These are phyloP conservation scores for Dothistroma pini DNA, from an alignment of 2,329 filamentous ascomycete species.

Conservation along the genomic window DNA sequence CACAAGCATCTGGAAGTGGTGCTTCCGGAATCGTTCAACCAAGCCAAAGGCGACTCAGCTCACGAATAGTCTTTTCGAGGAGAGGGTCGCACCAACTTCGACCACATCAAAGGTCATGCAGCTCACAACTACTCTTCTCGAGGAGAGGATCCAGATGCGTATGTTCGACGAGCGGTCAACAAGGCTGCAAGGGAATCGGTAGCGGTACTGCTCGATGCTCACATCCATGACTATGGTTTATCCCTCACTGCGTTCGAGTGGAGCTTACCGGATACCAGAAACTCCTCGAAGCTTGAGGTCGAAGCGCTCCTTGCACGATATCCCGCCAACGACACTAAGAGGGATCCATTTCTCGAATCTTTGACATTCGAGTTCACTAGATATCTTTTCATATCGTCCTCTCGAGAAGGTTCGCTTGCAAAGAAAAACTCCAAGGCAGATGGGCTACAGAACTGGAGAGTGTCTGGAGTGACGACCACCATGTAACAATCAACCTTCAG, in stretches of 20 bases:
- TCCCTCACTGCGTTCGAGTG: constrained; percentile 43
- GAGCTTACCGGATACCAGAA: constrained; percentile 44
- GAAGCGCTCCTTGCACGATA: constrained; percentile 33
- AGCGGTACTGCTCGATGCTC: constrained; percentile 33
- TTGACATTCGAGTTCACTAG: constrained; percentile 54
- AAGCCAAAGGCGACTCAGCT: no score
- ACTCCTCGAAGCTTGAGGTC: constrained; percentile 42
- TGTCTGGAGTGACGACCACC: no score
- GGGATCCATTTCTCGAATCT: constrained; percentile 51
- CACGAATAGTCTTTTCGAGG: no score
- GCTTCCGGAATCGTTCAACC: no score
- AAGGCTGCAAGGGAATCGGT: constrained; percentile 37
- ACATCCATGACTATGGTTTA: constrained; percentile 43
- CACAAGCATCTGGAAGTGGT: no score
- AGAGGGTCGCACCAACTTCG: no score
- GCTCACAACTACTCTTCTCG: constrained; percentile 49
- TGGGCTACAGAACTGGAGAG: no score
- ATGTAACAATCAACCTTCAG: constrained; percentile 55
- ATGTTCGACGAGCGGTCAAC: constrained; percentile 37
- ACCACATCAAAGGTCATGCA: no score
- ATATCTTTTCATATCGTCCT: constrained; percentile 55
- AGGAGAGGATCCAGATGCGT: constrained; percentile 44
- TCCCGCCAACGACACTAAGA: constrained; percentile 17
- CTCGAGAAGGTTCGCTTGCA: constrained; percentile 50
- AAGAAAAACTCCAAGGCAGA: constrained; percentile 55